Conservation (phyloP, 352 stramenopile species). For the Thraustochytrium sp. region DNA sequence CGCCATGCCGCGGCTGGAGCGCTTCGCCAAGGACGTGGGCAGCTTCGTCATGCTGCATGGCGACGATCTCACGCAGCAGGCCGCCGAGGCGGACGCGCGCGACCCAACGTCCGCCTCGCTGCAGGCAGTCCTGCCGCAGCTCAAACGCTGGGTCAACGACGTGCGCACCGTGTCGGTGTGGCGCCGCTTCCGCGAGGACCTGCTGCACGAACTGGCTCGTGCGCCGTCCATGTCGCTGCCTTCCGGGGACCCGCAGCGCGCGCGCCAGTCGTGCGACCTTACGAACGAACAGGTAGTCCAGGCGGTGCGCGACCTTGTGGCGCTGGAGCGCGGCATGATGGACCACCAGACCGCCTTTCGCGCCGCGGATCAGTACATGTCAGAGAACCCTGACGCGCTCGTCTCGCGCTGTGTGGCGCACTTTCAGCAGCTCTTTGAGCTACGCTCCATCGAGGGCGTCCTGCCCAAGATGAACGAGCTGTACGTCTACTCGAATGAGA, state of each 20-base stretch:
- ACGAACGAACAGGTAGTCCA: slow-evolving; percentile 60
- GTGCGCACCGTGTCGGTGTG: not conserved
- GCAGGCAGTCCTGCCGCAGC: slow-evolving; percentile 4
- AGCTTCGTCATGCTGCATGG: slow-evolving; percentile 28
- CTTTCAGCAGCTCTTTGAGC: slow-evolving; percentile 74
- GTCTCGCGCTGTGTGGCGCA: slow-evolving; percentile 76
- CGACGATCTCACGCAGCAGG: not conserved
- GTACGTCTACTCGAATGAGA: slow-evolving; percentile 74
- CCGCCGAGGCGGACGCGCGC: not conserved
- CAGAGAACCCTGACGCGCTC: slow-evolving; percentile 67
- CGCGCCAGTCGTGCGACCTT: slow-evolving; percentile 47
- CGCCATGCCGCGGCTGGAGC: slow-evolving; percentile 70
- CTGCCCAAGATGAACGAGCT: slow-evolving; percentile 82
- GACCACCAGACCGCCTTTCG: slow-evolving; percentile 69
- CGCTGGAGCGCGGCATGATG: slow-evolving; percentile 71
- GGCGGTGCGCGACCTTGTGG: slow-evolving; percentile 67
- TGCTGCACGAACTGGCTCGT: not conserved
- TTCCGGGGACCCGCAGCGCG: slow-evolving; percentile 61
- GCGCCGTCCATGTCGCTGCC: not conserved
- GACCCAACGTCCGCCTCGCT: not conserved
- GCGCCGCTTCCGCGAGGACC: slow-evolving; percentile 1
- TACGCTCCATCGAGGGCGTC: slow-evolving; percentile 72
- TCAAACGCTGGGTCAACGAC: slow-evolving; percentile 35
- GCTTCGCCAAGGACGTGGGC: slow-evolving; percentile 68
- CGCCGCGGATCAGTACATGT: slow-evolving; percentile 65